phyloP scores from a whole-genome alignment of 495 filamentous ascomycete genomes.

The Glonium stellatum region DNA sequence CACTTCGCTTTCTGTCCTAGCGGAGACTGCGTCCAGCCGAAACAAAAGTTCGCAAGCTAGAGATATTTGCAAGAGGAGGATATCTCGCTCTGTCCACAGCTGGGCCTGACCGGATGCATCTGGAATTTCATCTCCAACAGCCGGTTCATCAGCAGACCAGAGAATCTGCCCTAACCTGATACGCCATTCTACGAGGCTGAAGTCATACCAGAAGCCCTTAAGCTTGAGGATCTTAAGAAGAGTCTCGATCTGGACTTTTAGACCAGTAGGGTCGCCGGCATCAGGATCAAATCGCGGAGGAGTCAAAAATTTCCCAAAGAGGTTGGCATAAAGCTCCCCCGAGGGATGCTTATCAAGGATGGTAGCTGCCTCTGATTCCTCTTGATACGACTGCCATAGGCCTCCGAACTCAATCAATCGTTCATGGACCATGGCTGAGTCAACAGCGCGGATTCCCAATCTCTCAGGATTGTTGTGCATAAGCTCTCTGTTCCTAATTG shows the following conservation, averaged over 20 bases:
- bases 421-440: constrained; percentile 42
- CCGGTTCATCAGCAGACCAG: constrained; percentile 48
- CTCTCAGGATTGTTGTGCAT: constrained; percentile 33
- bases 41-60: constrained; percentile 71
- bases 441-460: constrained; percentile 39
- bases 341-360: constrained; percentile 42
- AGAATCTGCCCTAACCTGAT: constrained; percentile 73
- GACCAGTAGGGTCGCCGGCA: constrained; percentile 33
- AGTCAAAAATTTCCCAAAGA: constrained; percentile 44
- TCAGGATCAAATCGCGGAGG: constrained; percentile 35
- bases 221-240: constrained; percentile 42
- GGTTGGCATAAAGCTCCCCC: constrained; percentile 40
- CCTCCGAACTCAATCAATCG: constrained; percentile 42
- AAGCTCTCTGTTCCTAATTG: constrained; percentile 27
- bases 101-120: constrained; percentile 27
- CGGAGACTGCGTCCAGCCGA: constrained; percentile 58
- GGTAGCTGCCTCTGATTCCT: constrained; percentile 32
- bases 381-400: constrained; percentile 37
- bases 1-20: constrained; percentile 48
- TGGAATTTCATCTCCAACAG: constrained; percentile 45
- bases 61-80: constrained; percentile 72
- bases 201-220: constrained; percentile 63
- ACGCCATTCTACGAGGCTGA: constrained; percentile 73
- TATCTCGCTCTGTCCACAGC: constrained; percentile 55
- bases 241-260: constrained; percentile 49